phyloP scores from a whole-genome alignment of 1,139 yeast species.

The Taphrina flavorubra region DNA sequence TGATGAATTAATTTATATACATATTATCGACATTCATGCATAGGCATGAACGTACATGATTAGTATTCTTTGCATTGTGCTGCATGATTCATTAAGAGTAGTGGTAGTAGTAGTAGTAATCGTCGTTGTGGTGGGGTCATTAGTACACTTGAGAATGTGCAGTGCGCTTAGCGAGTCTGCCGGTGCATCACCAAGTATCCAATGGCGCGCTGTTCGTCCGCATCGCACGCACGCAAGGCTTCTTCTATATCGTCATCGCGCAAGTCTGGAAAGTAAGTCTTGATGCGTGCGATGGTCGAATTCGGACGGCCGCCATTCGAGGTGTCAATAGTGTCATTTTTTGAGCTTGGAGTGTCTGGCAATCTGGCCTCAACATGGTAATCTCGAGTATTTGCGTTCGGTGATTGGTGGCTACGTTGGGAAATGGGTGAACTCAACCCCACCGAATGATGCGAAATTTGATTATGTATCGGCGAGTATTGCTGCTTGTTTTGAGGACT shows the following conservation, averaged over 20 bases:
- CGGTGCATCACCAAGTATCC: conserved; percentile 22
- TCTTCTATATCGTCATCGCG: not conserved
- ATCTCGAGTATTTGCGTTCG: not conserved
- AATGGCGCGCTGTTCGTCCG: conserved; percentile 22
- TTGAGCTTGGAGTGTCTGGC: not conserved
- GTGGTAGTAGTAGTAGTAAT: too few species aligned
- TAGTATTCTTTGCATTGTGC: too few species aligned
- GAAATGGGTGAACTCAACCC: not conserved
- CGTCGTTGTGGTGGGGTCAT: too few species aligned
- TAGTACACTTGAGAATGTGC: not conserved
- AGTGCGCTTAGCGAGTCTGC: not conserved
- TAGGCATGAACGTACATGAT: too few species aligned
- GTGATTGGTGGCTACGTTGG: not conserved
- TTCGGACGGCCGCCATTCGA: not conserved
- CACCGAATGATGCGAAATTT: not conserved
- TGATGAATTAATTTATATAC: not conserved
- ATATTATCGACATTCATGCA: not conserved
- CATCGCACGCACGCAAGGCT: conserved; percentile 4
- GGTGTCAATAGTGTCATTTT: not conserved
- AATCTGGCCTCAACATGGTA: not conserved
- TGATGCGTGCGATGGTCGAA: conserved; percentile 3
- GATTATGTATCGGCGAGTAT: not conserved
- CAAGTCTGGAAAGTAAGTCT: conserved; percentile 20
- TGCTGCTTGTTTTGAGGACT: conserved; percentile 3
- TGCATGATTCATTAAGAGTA: too few species aligned